Evolutionary conservation across 495 filamentous ascomycete genomes (phyloP).

Genomic region (Aspergillus avenaceus): DNA sequence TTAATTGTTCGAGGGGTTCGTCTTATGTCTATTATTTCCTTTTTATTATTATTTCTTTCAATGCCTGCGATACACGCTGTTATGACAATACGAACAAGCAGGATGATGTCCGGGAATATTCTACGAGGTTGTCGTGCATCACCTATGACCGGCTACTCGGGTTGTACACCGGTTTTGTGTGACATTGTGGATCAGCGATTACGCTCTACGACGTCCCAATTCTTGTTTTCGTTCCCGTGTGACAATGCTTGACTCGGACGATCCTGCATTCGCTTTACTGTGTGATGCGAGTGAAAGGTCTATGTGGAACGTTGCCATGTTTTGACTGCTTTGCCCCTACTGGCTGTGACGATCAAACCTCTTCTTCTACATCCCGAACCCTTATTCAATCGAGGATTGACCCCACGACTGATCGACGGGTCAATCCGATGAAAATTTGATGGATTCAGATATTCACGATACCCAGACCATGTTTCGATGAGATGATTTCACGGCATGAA

Average conservation of each 20-base stretch:
- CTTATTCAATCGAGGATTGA: no score
- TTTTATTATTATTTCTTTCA: background rate
- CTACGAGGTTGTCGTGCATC: conserved; percentile 6
- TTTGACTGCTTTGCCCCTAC: background rate
- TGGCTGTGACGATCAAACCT: conserved; percentile 3
- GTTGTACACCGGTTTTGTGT: conserved; percentile 6
- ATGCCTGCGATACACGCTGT: background rate
- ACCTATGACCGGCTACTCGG: conserved; percentile 1
- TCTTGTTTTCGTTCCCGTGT: background rate
- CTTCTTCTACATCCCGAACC: background rate
- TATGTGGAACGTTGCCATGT: no score
- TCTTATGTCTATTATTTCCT: background rate
- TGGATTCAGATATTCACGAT: conserved; percentile 2
- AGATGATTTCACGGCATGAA: background rate
- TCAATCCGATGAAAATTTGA: background rate
- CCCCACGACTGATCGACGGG: background rate
- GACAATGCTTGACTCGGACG: background rate
- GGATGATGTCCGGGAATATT: background rate
- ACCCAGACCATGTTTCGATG: background rate
- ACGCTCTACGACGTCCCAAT: conserved; percentile 4
- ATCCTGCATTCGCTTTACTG: background rate
- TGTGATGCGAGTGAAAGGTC: conserved; percentile 4
- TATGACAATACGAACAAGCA: background rate
- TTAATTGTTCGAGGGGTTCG: background rate
- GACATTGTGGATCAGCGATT: no score